Percentiles rank a stretch among this genome's conserved stretches.
Evolutionary conservation across 1,284 basidiomycete species (phyloP).

Genomic region (Pseudozyma sp.): DNA sequence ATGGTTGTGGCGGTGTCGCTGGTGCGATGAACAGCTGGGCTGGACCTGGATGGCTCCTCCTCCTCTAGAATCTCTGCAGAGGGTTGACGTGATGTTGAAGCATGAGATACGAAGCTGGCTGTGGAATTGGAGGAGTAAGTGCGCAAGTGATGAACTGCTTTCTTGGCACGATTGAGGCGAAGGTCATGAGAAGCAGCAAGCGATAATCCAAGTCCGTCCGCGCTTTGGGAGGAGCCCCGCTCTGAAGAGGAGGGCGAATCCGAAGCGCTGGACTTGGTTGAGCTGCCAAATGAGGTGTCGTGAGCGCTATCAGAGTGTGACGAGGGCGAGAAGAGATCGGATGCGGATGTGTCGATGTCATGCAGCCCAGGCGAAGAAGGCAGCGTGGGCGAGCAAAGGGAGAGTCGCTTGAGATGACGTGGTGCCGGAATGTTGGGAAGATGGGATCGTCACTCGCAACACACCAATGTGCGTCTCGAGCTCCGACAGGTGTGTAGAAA

Average conservation of each 20-base stretch:
- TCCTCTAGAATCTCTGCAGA: slow-evolving; percentile 43
- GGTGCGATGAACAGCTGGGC: background rate
- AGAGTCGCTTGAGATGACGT: slow-evolving; percentile 52
- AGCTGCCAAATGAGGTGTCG: background rate
- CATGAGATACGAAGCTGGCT: slow-evolving; percentile 44
- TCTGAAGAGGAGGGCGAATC: slow-evolving; percentile 30
- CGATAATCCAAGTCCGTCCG: slow-evolving; percentile 14
- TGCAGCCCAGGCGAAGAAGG: slow-evolving; percentile 26
- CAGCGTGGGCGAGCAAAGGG: slow-evolving; percentile 38
- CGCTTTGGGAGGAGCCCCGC: slow-evolving; percentile 22
- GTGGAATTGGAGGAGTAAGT: slow-evolving; percentile 38
- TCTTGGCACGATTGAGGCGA: slow-evolving; percentile 33
- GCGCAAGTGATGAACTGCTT: slow-evolving; percentile 41
- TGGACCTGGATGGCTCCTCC: slow-evolving; percentile 19
- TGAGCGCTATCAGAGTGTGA: slow-evolving; percentile 7
- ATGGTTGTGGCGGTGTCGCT: slow-evolving; percentile 8
- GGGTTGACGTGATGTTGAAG: slow-evolving; percentile 23
- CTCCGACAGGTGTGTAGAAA: slow-evolving; percentile 2
- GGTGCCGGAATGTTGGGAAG: slow-evolving; percentile 36
- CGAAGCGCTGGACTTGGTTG: slow-evolving; percentile 15
- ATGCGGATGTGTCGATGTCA: slow-evolving; percentile 9
- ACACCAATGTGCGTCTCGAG: slow-evolving; percentile 3
- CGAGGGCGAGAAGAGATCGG: slow-evolving; percentile 29
- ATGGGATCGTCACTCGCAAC: slow-evolving; percentile 8
- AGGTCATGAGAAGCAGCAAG: slow-evolving; percentile 27